Percentiles rank a stretch among this genome's conserved stretches.
Conservation (phyloP, 305 asterid species). For the Ajuga reptans region DNA sequence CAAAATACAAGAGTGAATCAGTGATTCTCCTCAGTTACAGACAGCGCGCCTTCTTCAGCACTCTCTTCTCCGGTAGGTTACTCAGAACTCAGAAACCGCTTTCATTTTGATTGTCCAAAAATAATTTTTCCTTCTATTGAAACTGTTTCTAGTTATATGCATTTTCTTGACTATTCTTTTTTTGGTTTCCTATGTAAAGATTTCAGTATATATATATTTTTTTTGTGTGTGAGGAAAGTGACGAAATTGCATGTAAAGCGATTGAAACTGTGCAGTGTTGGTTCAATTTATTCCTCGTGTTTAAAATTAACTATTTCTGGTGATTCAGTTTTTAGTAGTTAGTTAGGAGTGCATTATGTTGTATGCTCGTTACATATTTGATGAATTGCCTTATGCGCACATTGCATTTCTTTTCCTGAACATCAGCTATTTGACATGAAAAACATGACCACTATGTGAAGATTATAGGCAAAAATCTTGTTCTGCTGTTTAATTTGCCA, state of each 20-base stretch:
- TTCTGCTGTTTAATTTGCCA: neutral
- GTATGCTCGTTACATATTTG: constrained; percentile 27
- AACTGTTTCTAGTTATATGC: neutral
- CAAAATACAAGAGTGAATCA: neutral
- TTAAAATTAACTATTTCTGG: neutral
- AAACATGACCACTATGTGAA: neutral
- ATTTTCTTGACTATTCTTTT: neutral
- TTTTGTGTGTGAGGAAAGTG: too few species aligned
- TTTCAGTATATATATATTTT: neutral
- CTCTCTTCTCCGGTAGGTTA: constrained; percentile 25
- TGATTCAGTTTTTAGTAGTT: neutral
- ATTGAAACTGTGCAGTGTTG: neutral
- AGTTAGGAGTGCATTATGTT: neutral
- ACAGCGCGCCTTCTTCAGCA: constrained; percentile 22
- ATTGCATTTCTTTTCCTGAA: neutral
- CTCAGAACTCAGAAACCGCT: neutral
- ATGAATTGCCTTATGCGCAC: constrained; percentile 19
- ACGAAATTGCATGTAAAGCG: neutral
- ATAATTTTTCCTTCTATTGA: neutral
- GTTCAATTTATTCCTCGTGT: neutral
- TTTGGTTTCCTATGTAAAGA: neutral
- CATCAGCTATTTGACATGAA: neutral
- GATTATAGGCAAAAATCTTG: neutral
- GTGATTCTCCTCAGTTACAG: constrained; percentile 7
- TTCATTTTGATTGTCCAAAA: neutral